Evolutionary conservation across 164 flowering plant genomes (phyloP), one percentile per base, ranked within the genome.

Genomic region (Dillenia suffruticosa): DNA sequence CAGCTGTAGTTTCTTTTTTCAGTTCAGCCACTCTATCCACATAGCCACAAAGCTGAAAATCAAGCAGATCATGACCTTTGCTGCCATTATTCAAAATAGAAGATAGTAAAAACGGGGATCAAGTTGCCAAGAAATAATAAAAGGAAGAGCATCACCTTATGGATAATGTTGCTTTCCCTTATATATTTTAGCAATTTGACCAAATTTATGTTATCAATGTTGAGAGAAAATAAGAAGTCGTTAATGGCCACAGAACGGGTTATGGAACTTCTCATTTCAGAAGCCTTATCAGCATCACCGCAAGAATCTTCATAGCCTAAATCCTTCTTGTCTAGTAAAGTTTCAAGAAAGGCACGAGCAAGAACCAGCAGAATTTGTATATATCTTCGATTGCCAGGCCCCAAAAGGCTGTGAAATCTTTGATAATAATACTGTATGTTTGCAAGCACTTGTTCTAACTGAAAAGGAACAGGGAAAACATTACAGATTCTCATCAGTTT

Each of bases 181-280:
- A 95, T 72, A 76, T 86, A 95, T 10, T 63, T 67, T 19, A 69
- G 64, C 75, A 95, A 71, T 62, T 92, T 95, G 60, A 88, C 78
- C 77, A 95, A 76, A 77, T 95, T 95, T 74, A 95, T 90, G 77
- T 95, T 95, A 79, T 95, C 99, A 54, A 88, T 82, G 56, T 92
- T 82, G 44, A 84, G 82, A 58, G 83, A 77, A 73, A 95, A 95
- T 59, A 95, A 63, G 70, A 95, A 92, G 47, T 95, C 97, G 68
- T 95, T 92, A 32, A 90, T 84, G 67, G 92, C 75, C 88, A 92
- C 72, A 4, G 94, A 79, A 64, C 76, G 75, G 65, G 72, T 77
- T 59, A 8, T 52, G 9, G 58, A 44, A 62, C 26, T 57, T 65
- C 58, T 74, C 59, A 66, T 65, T 61, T 54, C 68, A 49, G 68